Percentiles rank a stretch among this genome's conserved stretches.
Conservation (phyloP, 352 stramenopile genomes). For the Globisporangium spinosum region DNA sequence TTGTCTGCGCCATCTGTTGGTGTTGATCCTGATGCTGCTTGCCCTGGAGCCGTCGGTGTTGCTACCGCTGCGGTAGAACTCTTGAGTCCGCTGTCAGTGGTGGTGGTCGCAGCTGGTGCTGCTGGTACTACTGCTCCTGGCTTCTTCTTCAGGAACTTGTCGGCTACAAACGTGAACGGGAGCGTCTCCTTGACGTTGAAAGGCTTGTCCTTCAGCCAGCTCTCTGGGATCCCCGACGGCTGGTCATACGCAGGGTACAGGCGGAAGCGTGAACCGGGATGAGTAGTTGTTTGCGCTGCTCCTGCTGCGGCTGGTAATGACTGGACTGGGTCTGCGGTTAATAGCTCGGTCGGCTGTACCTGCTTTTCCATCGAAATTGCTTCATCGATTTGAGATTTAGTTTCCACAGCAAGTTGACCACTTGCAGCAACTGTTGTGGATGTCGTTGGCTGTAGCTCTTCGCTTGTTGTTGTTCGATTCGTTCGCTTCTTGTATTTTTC, state of each 20-base stretch:
- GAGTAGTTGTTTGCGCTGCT: not conserved
- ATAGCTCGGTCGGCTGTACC: not conserved
- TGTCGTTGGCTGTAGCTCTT: conserved; percentile 11
- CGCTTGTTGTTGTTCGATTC: conserved; percentile 2
- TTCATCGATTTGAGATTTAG: not conserved
- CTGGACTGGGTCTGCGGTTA: not conserved
- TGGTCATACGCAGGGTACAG: conserved; percentile 52
- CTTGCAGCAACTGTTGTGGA: not conserved
- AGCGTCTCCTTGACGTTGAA: conserved; percentile 41
- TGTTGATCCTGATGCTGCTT: not conserved
- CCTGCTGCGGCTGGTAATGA: not conserved
- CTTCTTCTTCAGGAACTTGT: conserved; percentile 54
- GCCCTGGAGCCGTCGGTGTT: not conserved
- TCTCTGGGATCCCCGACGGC: conserved; percentile 29
- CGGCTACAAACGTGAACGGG: conserved; percentile 51
- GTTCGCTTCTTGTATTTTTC: conserved; percentile 8
- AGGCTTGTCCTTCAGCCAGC: conserved; percentile 32
- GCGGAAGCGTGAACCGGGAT: not conserved
- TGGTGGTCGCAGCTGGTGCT: not conserved
- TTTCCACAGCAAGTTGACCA: not conserved
- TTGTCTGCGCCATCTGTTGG: not conserved
- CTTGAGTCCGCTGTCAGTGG: not conserved
- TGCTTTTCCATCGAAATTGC: not conserved
- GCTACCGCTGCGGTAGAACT: not conserved
- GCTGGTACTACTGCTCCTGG: not conserved